Base-by-base conservation (phyloP, 805 yeast species). In the Zygoascus biomembranicola region DNA sequence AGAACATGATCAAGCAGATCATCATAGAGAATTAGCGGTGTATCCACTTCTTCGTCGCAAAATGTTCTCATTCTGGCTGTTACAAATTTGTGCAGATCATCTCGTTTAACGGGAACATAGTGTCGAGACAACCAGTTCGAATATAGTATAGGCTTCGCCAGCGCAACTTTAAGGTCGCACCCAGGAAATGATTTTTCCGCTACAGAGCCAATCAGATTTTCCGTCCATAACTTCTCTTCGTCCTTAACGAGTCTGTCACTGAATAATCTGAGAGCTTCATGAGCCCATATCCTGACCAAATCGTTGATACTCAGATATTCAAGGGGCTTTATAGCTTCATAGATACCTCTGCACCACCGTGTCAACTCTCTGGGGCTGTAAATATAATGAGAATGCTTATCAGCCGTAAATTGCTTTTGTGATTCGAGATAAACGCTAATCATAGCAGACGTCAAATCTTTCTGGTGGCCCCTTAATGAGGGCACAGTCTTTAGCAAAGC, bases 351-450 rank as follows among this genome's bases (percentile, higher is more conserved):
- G 1, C 80, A 73, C 95, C 96, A 88, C 54, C 98, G 72, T 0
- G 97, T 89, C 13, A 90, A 73, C 65, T 90, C 98, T 66, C 98
- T 80, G 0, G 98, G 98, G 20, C 95, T 84, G 63, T 84, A 85
- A 0, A 87, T 71, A 61, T 89, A 88, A 63, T 87, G 92, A 1
- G 78, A 69, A 32, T 75, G 79, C 0, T 56, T 46, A 6, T 54
- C 53, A 0, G 69, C 51, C 0, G 73, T 66, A 59, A 86, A 80
- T 1, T 61, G 55, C 0, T 55, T 46, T 44, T 70, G 75, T 10
- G 84, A 77, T 26, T 61, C 54, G 0, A 62, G 56, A 65, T 86
- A 90, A 1, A 87, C 74, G 1, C 74, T 74, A 11, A 92, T 69
- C 84, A 90, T 86, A 0, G 92, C 80, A 2, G 69, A 61, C 0